Base-by-base conservation (phyloP, 768 basidiomycete genomes). In the Hygrophorus russula region DNA sequence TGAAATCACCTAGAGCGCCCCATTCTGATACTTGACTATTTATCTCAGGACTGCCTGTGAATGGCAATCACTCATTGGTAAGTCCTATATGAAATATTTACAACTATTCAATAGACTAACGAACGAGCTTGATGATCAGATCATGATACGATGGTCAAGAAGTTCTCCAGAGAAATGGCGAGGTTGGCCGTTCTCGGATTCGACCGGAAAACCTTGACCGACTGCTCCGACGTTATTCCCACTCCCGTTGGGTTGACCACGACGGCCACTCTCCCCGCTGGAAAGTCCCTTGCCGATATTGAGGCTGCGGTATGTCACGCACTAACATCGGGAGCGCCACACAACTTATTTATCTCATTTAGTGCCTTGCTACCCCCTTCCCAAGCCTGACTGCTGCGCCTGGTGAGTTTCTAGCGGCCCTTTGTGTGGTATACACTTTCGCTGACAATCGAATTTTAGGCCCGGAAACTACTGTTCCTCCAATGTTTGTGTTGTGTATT, bases 21-120 rank as follows among this genome's bases (percentile, higher is more conserved):
- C 14, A 3, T 11, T 11, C 12, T 41, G 5, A 19, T 38, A 3
- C 24, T 24, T 24, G 24, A 24, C 24, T 24, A 24, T 35, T 14
- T 27, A 8, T 30, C 13, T 31, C 34, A 56, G 57, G 28, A 68
- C 67, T 15, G 64, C 67, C 12, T 68, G 67, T 53, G 46, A 54
- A 41, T 69, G 67, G 66, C 67, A 69, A 46, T 54, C 57, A 2
- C 59, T 61, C 51, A 55, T 66, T 34, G 44, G 59, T 59, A 40
- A 42, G 51, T 19, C 17, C 17, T n/a, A 20, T 7, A 6, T 14
- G 5, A 41, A 49, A 12, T 30, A 17, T 36, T 2, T 13, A 10
- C 13, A 58, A 24, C 4, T 7, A 3, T 24, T 7, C 24, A 24
- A 24, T n/a, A n/a, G n/a, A n/a, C n/a, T n/a, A 24, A 24, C 7